Conservation (phyloP, 257 asterid genomes). For the Solanum neorickii region DNA sequence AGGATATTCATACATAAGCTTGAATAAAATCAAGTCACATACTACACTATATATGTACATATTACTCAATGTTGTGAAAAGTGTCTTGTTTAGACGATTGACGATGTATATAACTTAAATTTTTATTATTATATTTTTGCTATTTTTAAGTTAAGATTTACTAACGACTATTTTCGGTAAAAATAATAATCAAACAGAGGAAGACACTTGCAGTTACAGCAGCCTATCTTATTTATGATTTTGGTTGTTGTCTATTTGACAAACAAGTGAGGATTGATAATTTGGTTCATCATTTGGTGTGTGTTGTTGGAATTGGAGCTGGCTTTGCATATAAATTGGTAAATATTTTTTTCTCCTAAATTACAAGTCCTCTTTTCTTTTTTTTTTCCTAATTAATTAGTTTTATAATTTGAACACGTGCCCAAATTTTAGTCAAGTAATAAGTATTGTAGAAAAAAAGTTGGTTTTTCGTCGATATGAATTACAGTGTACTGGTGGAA, state of each 20-base stretch:
- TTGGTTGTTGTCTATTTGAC: constrained; percentile 59
- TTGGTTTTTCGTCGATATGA: no score
- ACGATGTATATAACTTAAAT: background rate
- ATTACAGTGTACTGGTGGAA: no score
- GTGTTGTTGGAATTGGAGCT: constrained; percentile 56
- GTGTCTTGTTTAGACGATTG: background rate
- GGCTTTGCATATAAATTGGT: constrained; percentile 77
- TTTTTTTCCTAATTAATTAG: background rate
- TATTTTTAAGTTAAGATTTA: background rate
- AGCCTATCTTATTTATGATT: constrained; percentile 59
- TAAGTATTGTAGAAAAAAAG: background rate
- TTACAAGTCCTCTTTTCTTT: background rate
- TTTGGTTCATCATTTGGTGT: constrained; percentile 60
- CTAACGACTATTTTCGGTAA: background rate
- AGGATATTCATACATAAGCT: background rate
- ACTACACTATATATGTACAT: background rate
- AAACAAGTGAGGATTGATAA: constrained; percentile 45
- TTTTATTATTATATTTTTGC: background rate
- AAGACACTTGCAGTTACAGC: constrained; percentile 38
- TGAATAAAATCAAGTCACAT: background rate
- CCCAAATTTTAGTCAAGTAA: background rate
- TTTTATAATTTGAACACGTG: background rate
- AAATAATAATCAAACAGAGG: constrained; percentile 33
- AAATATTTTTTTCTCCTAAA: background rate
- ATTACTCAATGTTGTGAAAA: background rate